Evolutionary conservation across 192 early-diverging fungal species (phyloP).

Genomic region (Backusella parvicylindrica): DNA sequence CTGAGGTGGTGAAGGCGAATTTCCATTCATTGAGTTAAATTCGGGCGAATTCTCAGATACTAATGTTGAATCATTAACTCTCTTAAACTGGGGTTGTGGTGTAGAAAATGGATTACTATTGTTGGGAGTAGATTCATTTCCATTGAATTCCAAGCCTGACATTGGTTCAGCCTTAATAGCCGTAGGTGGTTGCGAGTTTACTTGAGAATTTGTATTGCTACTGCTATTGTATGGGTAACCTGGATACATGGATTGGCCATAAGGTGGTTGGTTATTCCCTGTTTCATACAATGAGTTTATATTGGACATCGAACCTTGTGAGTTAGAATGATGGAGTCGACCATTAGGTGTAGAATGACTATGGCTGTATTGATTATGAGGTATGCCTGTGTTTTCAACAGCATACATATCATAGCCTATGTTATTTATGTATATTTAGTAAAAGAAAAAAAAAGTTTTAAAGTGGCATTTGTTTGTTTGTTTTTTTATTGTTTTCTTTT

Average conservation of each 20-base stretch:
- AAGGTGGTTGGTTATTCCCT: background rate
- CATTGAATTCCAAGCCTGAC: background rate
- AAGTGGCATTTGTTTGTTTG: background rate
- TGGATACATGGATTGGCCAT: slow-evolving; percentile 8
- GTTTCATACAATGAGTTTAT: slow-evolving; percentile 6
- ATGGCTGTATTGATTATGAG: background rate
- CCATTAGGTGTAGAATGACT: background rate
- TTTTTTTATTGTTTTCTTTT: slow-evolving; percentile 1
- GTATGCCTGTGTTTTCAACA: background rate
- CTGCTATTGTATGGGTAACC: background rate
- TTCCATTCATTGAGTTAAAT: background rate
- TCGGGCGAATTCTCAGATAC: background rate
- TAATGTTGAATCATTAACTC: background rate
- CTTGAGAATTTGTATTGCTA: background rate
- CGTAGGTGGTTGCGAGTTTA: background rate
- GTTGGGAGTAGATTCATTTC: background rate
- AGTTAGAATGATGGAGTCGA: background rate
- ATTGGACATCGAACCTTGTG: background rate
- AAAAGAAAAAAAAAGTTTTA: background rate
- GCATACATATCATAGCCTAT: slow-evolving; percentile 7
- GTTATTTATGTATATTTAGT: background rate
- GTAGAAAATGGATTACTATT: slow-evolving; percentile 7
- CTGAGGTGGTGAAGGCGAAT: slow-evolving; percentile 7
- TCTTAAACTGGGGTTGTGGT: background rate
- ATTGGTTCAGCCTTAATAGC: background rate